Percentiles rank a stretch among this genome's conserved stretches.
Evolutionary conservation across 2,329 filamentous ascomycete species (phyloP).

Genomic region (Alternaria brassicae): DNA sequence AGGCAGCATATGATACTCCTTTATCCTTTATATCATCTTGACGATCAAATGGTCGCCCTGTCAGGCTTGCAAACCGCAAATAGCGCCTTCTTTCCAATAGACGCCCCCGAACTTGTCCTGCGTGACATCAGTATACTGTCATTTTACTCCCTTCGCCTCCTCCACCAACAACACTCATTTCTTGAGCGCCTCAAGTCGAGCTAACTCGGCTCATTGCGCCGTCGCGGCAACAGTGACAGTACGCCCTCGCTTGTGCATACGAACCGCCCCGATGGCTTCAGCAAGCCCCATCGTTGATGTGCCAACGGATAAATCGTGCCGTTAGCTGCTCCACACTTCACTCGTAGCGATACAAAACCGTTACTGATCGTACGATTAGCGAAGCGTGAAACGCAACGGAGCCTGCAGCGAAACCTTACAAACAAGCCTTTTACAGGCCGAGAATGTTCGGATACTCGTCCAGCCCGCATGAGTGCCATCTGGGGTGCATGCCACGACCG

Average conservation of each 20-base stretch:
- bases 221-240: constrained; percentile 1
- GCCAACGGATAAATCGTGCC: constrained; percentile 14
- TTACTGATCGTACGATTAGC: constrained; percentile 11
- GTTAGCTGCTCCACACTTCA: neutral
- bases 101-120: neutral
- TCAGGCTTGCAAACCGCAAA: neutral
- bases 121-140: neutral
- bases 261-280: neutral
- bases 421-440: neutral
- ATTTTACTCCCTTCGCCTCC: neutral
- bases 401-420: neutral
- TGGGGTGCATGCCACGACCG: constrained; percentile 17
- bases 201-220: neutral
- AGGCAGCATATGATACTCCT: neutral
- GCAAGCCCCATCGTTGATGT: neutral
- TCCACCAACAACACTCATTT: neutral
- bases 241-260: neutral
- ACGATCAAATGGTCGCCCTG: neutral
- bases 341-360: neutral
- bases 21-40: neutral
- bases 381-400: neutral
- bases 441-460: neutral
- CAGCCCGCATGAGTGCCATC: constrained; percentile 8
- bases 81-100: neutral
- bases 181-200: neutral